Percentiles rank a stretch among this genome's conserved stretches.
Conservation (phyloP, 2,329 filamentous ascomycete species). For the Coniochaeta hoffmannii region DNA sequence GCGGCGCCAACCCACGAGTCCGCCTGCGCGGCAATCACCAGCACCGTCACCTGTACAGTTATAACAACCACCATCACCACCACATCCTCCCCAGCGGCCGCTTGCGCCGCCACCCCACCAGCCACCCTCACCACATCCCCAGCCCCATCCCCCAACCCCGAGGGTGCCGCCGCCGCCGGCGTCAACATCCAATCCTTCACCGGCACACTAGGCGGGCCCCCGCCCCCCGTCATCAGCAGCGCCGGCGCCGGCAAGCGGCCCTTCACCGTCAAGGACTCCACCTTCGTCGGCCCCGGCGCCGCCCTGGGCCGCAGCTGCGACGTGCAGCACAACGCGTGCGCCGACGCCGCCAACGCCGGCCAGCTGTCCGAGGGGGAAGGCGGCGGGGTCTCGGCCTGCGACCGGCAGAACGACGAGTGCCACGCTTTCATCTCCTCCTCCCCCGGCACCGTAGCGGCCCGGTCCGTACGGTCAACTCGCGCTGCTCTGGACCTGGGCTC, state of each 20-base stretch:
- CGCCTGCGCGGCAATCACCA: not conserved
- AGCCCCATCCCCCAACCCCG: not conserved
- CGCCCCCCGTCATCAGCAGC: constrained; percentile 1
- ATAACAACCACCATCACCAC: constrained; percentile 1
- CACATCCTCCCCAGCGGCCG: not conserved
- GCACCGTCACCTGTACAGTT: not conserved
- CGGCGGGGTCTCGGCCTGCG: constrained; percentile 2
- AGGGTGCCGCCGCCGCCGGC: not conserved
- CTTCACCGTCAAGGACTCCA: not conserved
- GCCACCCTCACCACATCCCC: not conserved
- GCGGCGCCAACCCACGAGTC: not conserved
- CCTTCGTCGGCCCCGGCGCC: not conserved
- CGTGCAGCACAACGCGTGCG: constrained; percentile 4
- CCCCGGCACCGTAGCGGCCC: not conserved
- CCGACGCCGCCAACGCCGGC: constrained; percentile 3
- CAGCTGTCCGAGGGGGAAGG: no score
- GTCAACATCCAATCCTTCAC: constrained; percentile 4
- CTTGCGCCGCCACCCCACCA: not conserved
- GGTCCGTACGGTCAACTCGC: not conserved
- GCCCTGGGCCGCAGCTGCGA: constrained; percentile 4
- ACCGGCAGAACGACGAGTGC: constrained; percentile 1
- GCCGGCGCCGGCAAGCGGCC: not conserved
- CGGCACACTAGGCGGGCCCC: constrained; percentile 1
- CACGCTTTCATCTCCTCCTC: not conserved
- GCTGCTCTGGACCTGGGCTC: constrained; percentile 26